phyloP scores from a whole-genome alignment of 768 basidiomycete genomes.

The Leccinum truebloodii region DNA sequence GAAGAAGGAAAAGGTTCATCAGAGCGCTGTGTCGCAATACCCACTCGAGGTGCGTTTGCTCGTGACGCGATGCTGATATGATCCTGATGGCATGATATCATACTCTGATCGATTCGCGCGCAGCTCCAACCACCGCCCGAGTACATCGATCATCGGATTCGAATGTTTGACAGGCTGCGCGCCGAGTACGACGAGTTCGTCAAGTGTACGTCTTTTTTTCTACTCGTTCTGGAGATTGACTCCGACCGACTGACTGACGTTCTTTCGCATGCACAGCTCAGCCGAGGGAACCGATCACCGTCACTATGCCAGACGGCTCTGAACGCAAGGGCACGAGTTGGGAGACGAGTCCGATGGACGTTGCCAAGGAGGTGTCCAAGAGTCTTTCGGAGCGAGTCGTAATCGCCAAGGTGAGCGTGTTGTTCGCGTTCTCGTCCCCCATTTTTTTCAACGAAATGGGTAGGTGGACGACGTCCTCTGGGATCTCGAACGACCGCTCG shows the following conservation, averaged over 20 bases:
- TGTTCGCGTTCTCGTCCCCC: background rate
- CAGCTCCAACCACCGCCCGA: constrained; percentile 82
- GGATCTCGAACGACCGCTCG: constrained; percentile 96
- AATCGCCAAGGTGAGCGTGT: constrained; percentile 77
- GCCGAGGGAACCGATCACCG: constrained; percentile 77
- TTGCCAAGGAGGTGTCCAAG: constrained; percentile 87
- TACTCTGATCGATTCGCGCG: background rate
- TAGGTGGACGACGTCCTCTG: constrained; percentile 83
- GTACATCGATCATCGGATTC: constrained; percentile 88
- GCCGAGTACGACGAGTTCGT: constrained; percentile 80
- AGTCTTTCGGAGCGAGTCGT: constrained; percentile 86
- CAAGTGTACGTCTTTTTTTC: constrained; percentile 52
- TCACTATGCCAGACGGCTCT: constrained; percentile 64
- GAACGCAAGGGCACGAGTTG: constrained; percentile 84
- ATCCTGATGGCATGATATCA: background rate
- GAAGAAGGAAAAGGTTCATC: constrained; percentile 39
- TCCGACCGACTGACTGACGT: background rate
- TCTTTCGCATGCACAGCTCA: constrained; percentile 44
- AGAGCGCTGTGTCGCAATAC: constrained; percentile 41
- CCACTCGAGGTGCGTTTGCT: constrained; percentile 60
- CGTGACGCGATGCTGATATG: background rate
- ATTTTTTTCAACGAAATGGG: no score
- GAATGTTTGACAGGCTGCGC: constrained; percentile 86
- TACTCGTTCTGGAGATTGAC: no score
- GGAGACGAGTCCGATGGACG: constrained; percentile 92